Evolutionary conservation across 768 basidiomycete genomes (phyloP).

Genomic region (Russula brevipes): DNA sequence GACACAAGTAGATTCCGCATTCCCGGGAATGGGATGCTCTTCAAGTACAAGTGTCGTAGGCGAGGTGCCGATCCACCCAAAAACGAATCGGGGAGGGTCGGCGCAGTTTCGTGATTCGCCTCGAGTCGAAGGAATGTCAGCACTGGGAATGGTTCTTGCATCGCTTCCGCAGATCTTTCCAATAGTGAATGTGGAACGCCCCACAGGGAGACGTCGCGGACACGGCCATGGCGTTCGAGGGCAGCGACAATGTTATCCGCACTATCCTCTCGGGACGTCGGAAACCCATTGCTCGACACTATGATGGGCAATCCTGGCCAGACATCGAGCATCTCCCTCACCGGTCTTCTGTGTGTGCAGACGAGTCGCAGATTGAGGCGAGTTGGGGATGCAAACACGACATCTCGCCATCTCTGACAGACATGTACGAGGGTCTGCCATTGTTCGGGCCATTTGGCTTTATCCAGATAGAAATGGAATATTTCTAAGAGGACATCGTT

Average conservation of each 20-base stretch:
- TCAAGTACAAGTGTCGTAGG: not conserved
- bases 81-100: not conserved
- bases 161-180: not conserved
- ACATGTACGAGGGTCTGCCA: too few relatives aligned
- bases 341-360: too few relatives aligned
- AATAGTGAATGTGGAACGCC: not conserved
- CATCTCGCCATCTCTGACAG: too few relatives aligned
- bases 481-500: too few relatives aligned
- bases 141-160: not conserved
- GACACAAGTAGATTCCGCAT: not conserved
- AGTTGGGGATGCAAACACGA: too few relatives aligned
- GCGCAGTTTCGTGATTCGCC: not conserved
- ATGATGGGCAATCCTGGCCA: too few relatives aligned
- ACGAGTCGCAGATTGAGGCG: too few relatives aligned
- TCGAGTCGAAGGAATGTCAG: not conserved
- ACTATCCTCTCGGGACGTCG: too few relatives aligned
- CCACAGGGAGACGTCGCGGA: not conserved
- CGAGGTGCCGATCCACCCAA: not conserved
- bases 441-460: too few relatives aligned
- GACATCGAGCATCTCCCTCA: too few relatives aligned
- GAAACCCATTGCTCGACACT: too few relatives aligned
- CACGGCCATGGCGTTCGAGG: not conserved
- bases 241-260: not conserved
- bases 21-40: not conserved
- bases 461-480: too few relatives aligned